Evolutionary conservation across 129 eudicot genomes (phyloP).

Genomic region (Helichrysum umbraculigerum): DNA sequence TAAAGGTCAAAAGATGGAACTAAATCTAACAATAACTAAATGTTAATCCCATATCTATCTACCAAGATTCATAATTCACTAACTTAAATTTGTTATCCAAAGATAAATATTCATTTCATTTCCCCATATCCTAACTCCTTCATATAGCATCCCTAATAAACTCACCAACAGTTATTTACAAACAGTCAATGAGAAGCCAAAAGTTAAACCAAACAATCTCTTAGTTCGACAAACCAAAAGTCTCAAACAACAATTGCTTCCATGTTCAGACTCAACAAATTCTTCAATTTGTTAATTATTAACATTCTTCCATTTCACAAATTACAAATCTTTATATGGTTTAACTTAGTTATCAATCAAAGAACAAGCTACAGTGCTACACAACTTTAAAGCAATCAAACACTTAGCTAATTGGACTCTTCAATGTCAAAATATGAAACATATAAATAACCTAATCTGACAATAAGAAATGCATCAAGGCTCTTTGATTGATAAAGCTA

Average conservation of each 20-base stretch:
- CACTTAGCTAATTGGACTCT: background rate
- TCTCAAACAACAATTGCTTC: background rate
- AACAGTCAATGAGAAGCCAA: background rate
- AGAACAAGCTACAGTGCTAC: background rate
- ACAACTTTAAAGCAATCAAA: conserved; percentile 5
- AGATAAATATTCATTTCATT: background rate
- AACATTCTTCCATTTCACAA: background rate
- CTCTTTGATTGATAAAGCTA: background rate
- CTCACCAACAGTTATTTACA: background rate
- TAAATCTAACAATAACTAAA: background rate
- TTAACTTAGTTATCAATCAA: background rate
- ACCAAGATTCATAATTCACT: background rate
- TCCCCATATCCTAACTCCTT: background rate
- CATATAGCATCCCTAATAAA: background rate
- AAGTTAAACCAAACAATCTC: background rate
- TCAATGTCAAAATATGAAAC: conserved; percentile 1
- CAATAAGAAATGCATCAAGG: background rate
- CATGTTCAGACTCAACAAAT: background rate
- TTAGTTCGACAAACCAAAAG: background rate
- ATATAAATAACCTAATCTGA: conserved; percentile 3
- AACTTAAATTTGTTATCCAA: background rate
- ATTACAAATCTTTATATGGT: background rate
- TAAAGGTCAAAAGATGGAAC: conserved; percentile 3
- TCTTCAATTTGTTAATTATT: background rate
- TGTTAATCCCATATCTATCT: background rate